Percentiles rank a stretch among this genome's conserved stretches.
Conservation (phyloP, 306 rosid species). For the Cyamopsis tetragonoloba region DNA sequence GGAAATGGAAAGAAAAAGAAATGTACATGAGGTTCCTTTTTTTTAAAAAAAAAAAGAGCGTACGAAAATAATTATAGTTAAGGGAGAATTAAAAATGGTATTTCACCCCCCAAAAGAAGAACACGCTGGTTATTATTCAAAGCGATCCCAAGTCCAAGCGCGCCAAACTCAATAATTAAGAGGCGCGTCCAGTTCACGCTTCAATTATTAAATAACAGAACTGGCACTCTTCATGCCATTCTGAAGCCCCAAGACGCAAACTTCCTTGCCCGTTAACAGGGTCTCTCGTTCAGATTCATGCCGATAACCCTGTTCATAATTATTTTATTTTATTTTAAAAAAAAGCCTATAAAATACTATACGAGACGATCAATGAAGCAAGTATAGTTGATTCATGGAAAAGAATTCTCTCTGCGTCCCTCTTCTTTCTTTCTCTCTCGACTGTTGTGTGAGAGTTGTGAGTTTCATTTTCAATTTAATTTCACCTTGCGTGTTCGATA, state of each 20-base stretch:
- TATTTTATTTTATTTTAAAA: constrained; percentile 1
- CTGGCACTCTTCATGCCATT: constrained; percentile 45
- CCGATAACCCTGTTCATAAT: background rate
- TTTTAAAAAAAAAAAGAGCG: too few relatives aligned
- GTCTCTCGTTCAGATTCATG: constrained; percentile 35
- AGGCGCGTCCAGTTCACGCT: constrained; percentile 29
- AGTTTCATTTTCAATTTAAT: too few relatives aligned
- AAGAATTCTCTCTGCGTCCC: too few relatives aligned
- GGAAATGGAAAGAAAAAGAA: too few relatives aligned
- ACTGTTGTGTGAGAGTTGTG: too few relatives aligned
- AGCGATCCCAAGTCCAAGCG: constrained; percentile 12
- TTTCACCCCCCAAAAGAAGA: too few relatives aligned
- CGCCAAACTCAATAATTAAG: constrained; percentile 5
- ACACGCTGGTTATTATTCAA: constrained; percentile 10
- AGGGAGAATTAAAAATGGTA: too few relatives aligned
- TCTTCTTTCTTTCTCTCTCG: constrained; percentile 24
- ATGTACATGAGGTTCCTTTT: too few relatives aligned
- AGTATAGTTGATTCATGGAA: too few relatives aligned
- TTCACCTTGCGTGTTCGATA: constrained; percentile 34
- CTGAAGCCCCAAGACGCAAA: constrained; percentile 30
- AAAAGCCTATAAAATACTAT: too few relatives aligned
- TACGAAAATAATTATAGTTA: too few relatives aligned
- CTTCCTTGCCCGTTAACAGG: constrained; percentile 12
- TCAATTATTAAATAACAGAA: background rate
- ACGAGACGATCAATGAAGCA: too few relatives aligned